Base-by-base conservation (phyloP, 306 rosid genomes). In the Gynostemma pentaphyllum region DNA sequence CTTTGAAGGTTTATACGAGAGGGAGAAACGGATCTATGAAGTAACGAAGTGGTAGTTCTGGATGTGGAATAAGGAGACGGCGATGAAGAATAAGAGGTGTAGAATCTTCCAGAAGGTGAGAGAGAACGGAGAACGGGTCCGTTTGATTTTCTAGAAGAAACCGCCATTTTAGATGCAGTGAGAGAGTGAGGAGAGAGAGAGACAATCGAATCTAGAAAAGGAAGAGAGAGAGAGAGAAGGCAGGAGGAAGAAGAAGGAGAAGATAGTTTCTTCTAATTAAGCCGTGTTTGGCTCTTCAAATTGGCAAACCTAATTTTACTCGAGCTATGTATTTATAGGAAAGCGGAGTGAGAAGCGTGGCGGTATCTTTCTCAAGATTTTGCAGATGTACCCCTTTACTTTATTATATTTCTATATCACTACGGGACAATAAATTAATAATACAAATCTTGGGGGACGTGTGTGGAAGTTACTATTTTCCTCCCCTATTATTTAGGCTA, bases 301-400 rank as follows among this genome's bases (percentile, higher is more conserved):
- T 76, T 49, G 87, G 95, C 96, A 92, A 92, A 88, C 99, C 79
- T 78, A 42, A 76, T 82, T 82, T 76, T 9, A 84, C 95, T 80
- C 90, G 40, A 86, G 85, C 70, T 9, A 81, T 84, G 59, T 79
- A 84, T 92, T 81, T 92, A 88, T 88, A 82, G 70, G 62, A 57
- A 48, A 2, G 15, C 1, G 5, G 1, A 2, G 18, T 4, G 53
- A 26, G 57, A 3, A 28, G 8, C 40, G 2, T 16, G 13, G 18
- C 0, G 3, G 1, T 28, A 30, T 47, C 69, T 46, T 1, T 77
- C 73, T 40, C 57, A 42, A 50, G 36, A 37, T 37, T 67, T 42
- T 36, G 37, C 68, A 45, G 27, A 45, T 64, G n/a, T 28, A 23
- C 68, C 68, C 68, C 29, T 64, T 26, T 2, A 23, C 11, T 40